Conservation (phyloP, 495 filamentous ascomycete species). For the Niebla homalea region DNA sequence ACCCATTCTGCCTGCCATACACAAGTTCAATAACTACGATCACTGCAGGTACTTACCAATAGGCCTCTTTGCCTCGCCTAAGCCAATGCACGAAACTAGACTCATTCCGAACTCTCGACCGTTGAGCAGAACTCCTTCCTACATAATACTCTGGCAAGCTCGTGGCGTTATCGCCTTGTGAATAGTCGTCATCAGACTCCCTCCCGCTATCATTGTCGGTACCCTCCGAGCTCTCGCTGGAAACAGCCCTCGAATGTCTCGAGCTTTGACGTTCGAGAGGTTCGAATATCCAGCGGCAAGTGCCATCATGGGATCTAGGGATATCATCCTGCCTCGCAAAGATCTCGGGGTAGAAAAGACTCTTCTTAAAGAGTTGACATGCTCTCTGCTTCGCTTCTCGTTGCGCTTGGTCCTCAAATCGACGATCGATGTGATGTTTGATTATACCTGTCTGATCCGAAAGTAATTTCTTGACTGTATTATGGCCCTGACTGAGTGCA, state of each 20-base stretch:
- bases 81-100: constrained; percentile 22
- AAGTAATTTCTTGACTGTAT: background rate
- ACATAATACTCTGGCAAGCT: no score
- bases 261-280: background rate
- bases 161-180: no score
- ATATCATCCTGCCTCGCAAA: constrained; percentile 3
- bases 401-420: background rate
- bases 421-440: background rate
- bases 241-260: no score
- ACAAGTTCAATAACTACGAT: no score
- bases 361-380: background rate
- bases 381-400: background rate
- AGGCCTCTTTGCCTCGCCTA: constrained; percentile 16
- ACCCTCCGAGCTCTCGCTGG: no score
- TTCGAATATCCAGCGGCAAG: constrained; percentile 11
- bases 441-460: background rate
- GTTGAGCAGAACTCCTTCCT: no score
- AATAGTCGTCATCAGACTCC: no score
- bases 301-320: constrained; percentile 1
- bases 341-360: constrained; percentile 4
- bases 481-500: background rate
- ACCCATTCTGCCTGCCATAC: no score
- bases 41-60: constrained; percentile 17
- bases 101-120: background rate
- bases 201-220: no score